Percentiles rank a stretch among this genome's conserved stretches.
These are phyloP conservation scores for Elsinoe perseae DNA, from an alignment of 2,329 filamentous ascomycete species.

Conservation along the genomic window DNA sequence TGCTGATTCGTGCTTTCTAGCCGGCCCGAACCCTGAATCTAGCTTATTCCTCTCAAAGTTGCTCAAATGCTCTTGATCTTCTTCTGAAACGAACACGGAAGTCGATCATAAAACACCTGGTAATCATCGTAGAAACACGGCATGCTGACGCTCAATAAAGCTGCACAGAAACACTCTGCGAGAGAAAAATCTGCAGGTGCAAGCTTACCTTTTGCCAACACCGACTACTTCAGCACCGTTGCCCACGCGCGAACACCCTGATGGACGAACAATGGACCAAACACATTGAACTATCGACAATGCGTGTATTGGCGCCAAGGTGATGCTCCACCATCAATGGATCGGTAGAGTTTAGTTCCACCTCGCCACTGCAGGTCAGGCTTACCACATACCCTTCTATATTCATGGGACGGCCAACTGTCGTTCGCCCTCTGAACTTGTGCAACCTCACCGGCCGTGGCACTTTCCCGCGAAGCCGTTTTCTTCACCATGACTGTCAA, in stretches of 20 bases:
- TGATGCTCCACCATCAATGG: not conserved
- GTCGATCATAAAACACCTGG: not conserved
- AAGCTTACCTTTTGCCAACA: not conserved
- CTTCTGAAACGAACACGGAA: conserved; percentile 3
- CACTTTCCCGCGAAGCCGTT: not conserved
- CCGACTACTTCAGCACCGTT: not conserved
- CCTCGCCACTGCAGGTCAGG: not conserved
- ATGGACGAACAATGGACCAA: conserved; percentile 9
- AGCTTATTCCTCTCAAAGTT: conserved; percentile 4
- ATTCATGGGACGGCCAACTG: not conserved
- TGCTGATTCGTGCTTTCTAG: not conserved
- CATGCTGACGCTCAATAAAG: not conserved
- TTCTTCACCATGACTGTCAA: not conserved
- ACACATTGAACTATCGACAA: not conserved
- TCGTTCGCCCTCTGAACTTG: not conserved
- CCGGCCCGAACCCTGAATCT: not conserved
- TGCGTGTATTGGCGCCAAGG: conserved; percentile 10
- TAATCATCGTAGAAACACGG: not conserved
- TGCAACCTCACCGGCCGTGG: not conserved
- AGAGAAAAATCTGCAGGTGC: not conserved
- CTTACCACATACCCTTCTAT: not conserved
- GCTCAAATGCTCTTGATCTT: conserved; percentile 13
- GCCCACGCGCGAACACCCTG: not conserved
- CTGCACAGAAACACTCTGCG: not conserved
- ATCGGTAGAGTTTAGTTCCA: not conserved